Evolutionary conservation across 352 stramenopile genomes (phyloP), one percentile per base, ranked within the genome.

Genomic region (Phytophthora niederhauseri): DNA sequence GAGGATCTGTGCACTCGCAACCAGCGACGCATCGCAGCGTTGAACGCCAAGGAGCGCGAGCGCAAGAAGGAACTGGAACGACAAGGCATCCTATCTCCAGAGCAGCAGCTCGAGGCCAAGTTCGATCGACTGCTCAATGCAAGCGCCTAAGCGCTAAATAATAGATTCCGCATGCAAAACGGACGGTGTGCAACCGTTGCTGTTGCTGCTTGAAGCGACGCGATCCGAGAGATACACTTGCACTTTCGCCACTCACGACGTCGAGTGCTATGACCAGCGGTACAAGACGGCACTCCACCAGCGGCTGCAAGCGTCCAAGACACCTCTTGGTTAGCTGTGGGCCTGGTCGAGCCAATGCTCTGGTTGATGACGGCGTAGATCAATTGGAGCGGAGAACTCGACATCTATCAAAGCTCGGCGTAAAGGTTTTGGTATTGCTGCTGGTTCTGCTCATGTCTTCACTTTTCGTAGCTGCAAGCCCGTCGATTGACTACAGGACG

Each of bases 21-120:
- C 53, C 53, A 66, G 24, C 66, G 73, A 34, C 70, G 73, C 5
- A 80, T 80, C 45, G 70, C 62, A 6, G 66, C 62, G 19, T 30
- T 80, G 17, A 80, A 80, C 34, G 62, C 55, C 11, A 71, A 69
- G 24, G 66, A 73, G 46, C 45, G 14, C 14, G 52, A 66, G n/a
- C 66, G 56, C n/a, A 64, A 70, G 41, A 63, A 67, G 54, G 60
- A 76, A 38, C 66, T 78, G 6, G 46, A 69, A 49, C 41, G 38
- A 38, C 64, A 70, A 43, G 68, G 72, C 0, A 72, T 75, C 20
- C 19, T 80, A 11, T 66, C 72, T 4, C 56, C 72, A n/a, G 72
- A 80, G 22, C 68, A 75, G 7, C 70, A 66, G 46, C 58, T 80
- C 20, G 73, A 80, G 54, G 67, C 61, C 4, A 73, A 76, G 24